phyloP scores from a whole-genome alignment of 2,329 filamentous ascomycete species.

The Ceratocystis smalleyi region DNA sequence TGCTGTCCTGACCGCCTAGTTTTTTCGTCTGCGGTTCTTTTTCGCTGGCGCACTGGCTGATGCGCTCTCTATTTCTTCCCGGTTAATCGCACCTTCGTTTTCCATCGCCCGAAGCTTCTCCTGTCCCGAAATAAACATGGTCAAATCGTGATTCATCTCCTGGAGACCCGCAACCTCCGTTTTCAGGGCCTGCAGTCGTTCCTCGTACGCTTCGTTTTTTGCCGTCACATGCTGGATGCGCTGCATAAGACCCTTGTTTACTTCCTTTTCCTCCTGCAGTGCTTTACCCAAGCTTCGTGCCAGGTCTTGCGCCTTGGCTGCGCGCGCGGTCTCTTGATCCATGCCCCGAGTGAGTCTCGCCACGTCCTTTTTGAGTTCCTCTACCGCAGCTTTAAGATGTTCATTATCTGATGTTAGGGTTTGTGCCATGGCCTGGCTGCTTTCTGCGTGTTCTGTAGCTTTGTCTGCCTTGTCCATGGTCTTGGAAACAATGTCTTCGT shows the following conservation, averaged over 20 bases:
- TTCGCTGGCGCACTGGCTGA: slow-evolving; percentile 50
- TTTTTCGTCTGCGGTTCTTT: slow-evolving; percentile 37
- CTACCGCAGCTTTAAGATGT: slow-evolving; percentile 3
- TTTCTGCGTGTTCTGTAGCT: slow-evolving; percentile 51
- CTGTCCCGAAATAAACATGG: slow-evolving; percentile 72
- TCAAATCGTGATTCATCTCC: slow-evolving; percentile 75
- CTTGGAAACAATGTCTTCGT: slow-evolving; percentile 79
- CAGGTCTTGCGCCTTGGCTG: slow-evolving; percentile 57
- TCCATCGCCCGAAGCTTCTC: slow-evolving; percentile 63
- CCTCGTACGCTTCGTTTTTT: slow-evolving; percentile 42
- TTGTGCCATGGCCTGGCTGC: slow-evolving; percentile 33
- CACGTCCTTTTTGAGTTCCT: slow-evolving; percentile 20
- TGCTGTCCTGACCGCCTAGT: slow-evolving; percentile 19
- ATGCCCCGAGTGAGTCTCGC: slow-evolving; percentile 46
- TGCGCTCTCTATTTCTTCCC: slow-evolving; percentile 61
- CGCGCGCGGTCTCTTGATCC: slow-evolving; percentile 50
- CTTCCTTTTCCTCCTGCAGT: slow-evolving; percentile 71
- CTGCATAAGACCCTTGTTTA: slow-evolving; percentile 66
- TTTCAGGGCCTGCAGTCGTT: slow-evolving; percentile 41
- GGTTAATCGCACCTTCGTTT: slow-evolving; percentile 40
- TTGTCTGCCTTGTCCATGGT: slow-evolving; percentile 77
- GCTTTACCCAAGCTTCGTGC: slow-evolving; percentile 60
- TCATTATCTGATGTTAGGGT: slow-evolving; percentile 18
- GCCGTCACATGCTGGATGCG: slow-evolving; percentile 61
- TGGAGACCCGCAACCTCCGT: slow-evolving; percentile 55